phyloP scores from a whole-genome alignment of 768 basidiomycete genomes.

The Lactarius deliciosus region DNA sequence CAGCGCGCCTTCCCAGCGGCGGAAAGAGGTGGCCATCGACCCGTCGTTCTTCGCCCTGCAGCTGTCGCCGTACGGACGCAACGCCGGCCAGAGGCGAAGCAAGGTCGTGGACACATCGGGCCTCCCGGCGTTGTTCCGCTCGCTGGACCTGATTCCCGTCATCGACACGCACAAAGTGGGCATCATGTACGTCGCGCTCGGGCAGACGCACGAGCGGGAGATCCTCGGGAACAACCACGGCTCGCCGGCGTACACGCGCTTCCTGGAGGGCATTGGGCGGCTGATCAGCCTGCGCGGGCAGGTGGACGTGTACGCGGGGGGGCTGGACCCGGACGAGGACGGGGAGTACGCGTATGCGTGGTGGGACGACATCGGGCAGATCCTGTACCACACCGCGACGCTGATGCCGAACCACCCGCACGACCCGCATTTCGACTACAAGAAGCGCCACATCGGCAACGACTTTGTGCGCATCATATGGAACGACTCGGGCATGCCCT shows the following conservation, averaged over 20 bases:
- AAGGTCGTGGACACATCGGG: constrained; percentile 53
- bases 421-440: constrained; percentile 73
- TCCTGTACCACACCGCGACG: constrained; percentile 93
- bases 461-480: constrained; percentile 95
- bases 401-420: constrained; percentile 84
- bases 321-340: constrained; percentile 86
- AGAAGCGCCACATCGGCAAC: constrained; percentile 96
- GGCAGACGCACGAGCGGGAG: constrained; percentile 79
- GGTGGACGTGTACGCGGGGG: constrained; percentile 89
- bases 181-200: constrained; percentile 92
- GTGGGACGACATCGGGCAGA: constrained; percentile 98
- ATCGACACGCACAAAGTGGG: constrained; percentile 98
- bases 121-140: constrained; percentile 58
- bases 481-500: constrained; percentile 93
- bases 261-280: constrained; percentile 85
- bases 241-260: constrained; percentile 91
- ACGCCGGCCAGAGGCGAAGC: constrained; percentile 47
- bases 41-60: constrained; percentile 86
- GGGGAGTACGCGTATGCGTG: constrained; percentile 98
- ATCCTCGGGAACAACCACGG: constrained; percentile 90
- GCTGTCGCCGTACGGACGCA: constrained; percentile 70
- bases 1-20: constrained; percentile 82
- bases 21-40: constrained; percentile 82
- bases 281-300: constrained; percentile 88
- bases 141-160: constrained; percentile 83